Evolutionary conservation across 441 rosid species (phyloP).

Genomic region (Corymbia citriodora): DNA sequence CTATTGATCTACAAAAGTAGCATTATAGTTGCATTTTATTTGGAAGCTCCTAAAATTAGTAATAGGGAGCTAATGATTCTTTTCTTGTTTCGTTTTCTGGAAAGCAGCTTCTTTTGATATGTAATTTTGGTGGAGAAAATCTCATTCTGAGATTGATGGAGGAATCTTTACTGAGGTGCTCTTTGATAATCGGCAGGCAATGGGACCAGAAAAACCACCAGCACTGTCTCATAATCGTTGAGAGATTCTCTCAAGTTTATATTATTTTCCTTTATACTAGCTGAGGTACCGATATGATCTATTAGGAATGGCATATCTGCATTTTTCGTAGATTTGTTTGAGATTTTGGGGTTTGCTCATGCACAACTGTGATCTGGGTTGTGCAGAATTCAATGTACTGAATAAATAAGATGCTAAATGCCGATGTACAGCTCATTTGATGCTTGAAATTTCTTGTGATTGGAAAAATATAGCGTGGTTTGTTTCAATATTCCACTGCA

Average conservation of each 20-base stretch:
- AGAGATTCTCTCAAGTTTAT: not conserved
- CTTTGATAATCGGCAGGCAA: not conserved
- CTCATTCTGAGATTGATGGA: not conserved
- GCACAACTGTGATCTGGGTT: not conserved
- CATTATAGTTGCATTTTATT: not conserved
- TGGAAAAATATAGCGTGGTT: not conserved
- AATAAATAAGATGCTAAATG: not conserved
- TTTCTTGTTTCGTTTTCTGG: not conserved
- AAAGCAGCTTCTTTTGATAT: slow-evolving; percentile 2
- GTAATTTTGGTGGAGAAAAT: slow-evolving; percentile 4
- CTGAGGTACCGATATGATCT: not conserved
- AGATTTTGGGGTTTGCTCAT: not conserved
- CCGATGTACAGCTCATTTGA: not conserved
- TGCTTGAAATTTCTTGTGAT: not conserved
- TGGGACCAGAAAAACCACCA: not conserved
- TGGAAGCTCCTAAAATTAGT: slow-evolving; percentile 16
- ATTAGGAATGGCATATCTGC: not conserved
- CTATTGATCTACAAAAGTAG: not conserved
- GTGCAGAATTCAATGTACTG: not conserved
- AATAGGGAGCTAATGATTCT: slow-evolving; percentile 15
- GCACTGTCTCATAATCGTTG: not conserved
- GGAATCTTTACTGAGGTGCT: not conserved
- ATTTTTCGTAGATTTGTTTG: not conserved
- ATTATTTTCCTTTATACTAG: not conserved
- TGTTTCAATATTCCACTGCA: not conserved